phyloP scores from a whole-genome alignment of 163 green algal species.

The Scenedesmus sp. region DNA sequence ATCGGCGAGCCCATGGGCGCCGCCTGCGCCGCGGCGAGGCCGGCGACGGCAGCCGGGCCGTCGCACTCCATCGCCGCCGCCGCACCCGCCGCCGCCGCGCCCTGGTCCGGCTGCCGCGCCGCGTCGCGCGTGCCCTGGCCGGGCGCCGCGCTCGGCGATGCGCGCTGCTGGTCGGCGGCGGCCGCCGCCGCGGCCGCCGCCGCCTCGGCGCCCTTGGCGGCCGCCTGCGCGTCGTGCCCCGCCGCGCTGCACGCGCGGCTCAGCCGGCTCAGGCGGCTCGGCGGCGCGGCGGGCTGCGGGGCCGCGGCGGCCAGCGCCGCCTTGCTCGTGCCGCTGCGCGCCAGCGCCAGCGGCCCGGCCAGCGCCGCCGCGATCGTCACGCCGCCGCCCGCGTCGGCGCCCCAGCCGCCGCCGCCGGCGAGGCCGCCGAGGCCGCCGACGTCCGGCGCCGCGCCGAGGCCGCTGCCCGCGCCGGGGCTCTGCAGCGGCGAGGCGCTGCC shows the following conservation, averaged over 20 bases:
- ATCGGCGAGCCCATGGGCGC: too few species aligned
- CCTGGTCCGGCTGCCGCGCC: slow-evolving; percentile 6
- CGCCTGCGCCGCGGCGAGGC: too few species aligned
- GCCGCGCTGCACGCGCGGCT: background rate
- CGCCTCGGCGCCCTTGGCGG: background rate
- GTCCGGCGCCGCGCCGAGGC: background rate
- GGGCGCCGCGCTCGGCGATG: too few species aligned
- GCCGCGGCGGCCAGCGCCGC: background rate
- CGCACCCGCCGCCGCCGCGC: too few species aligned
- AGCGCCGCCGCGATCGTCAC: background rate
- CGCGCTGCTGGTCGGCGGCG: too few species aligned
- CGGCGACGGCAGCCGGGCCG: too few species aligned
- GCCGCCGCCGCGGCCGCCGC: background rate
- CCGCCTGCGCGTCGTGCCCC: background rate
- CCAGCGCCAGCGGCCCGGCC: too few species aligned
- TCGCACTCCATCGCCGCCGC: too few species aligned
- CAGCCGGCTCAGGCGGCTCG: slow-evolving; percentile 17
- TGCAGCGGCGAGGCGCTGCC: background rate
- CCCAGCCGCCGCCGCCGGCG: too few species aligned
- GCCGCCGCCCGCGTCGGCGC: background rate
- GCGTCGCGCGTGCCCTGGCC: background rate
- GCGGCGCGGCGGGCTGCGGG: background rate
- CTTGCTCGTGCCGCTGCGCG: background rate
- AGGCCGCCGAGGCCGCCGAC: background rate
- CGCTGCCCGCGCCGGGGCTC: background rate